Evolutionary conservation across 2,329 filamentous ascomycete genomes (phyloP), one percentile per base, ranked within the genome.

Genomic region (Tolypocladium guangdongense): DNA sequence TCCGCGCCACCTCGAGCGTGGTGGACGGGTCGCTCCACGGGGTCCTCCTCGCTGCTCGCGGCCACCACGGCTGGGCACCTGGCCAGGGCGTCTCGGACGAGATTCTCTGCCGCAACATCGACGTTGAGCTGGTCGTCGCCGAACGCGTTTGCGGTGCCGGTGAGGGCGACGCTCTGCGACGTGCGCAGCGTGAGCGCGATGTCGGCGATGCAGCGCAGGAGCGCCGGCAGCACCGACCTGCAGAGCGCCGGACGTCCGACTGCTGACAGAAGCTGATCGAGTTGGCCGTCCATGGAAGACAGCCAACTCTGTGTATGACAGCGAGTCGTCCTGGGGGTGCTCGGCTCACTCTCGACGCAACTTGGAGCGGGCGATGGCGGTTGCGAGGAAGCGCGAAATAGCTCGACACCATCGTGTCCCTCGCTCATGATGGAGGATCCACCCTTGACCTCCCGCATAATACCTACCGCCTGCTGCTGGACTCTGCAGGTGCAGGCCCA

Each of bases 31-130:
- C 65, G 64, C 64, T 83, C 80, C 1, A 79, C 62, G 0, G 80
- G 80, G 51, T 83, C 80, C 61, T 84, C 81, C 62, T 84, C 81
- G 63, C 80, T 81, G 65, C 76, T 81, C 1, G 78, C 78, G 0
- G 76, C 75, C 14, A 66, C 66, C 1, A 81, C 71, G 1, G 71
- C 63, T 0, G 74, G 67, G 46, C 76, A 80, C 0, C 57, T 54
- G 0, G 69, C 68, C 5, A 81, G 67, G 0, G 70, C 68, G 0
- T 63, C 62, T 20, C 80, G 74, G 43, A 83, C 67, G 45, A 74
- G 61, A 0, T 68, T 63, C 61, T 83, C 80, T 2, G 77, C 71
- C 2, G 69, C 54, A 1, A 83, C 74, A 58, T 83, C 79, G 48
- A 82, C 78, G 61, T 82, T 81, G 39, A 82, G 68, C 65, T 82